Base-by-base conservation (phyloP, 2,329 filamentous ascomycete species). In the Corniculantispora saksenae region DNA sequence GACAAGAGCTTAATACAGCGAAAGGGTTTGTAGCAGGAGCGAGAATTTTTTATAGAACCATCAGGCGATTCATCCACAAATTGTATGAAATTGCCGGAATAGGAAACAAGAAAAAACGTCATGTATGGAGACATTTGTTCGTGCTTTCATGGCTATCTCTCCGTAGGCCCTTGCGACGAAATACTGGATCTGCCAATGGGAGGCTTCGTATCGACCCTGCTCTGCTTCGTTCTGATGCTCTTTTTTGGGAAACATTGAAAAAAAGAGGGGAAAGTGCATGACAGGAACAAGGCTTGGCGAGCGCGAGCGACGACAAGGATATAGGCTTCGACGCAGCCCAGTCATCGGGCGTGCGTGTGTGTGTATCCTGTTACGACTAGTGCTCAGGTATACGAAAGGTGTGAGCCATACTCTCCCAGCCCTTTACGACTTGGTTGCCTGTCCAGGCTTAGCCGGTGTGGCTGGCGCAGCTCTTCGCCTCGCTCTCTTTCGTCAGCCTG, bases 201-300 rank as follows among this genome's bases (percentile, higher is more conserved):
- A 19, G 8, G 23, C 4, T 47, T 55, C 38, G 27, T n/a, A 38
- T 45, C 60, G 38, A 48, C 12, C 21, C 23, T 55, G 48, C 19
- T 35, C 45, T 45, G 38, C 9, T 21, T 4, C 15, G 23, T 5
- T 61, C 38, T 32, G 21, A 32, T 61, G 45, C 29, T 40, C 51
- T 60, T 59, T 51, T 51, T 51, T n/a, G n/a, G 57, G 38, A 47
- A 47, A 43, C 38, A 25, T 21, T n/a, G n/a, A n/a, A n/a, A n/a
- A 47, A 43, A 43, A 54, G 21, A 35, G 59, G 35, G 25, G 32
- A 45, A 43, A 19, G 43, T 6, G 17, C 6, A 6, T 47, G 13
- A 19, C n/a, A n/a, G n/a, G n/a, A n/a, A 19, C 43, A 47, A 19
- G n/a, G 43, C 13, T 21, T 19, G 43, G 43, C 43, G 13, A 6